Percentiles rank a stretch among this genome's conserved stretches.
These are phyloP conservation scores for Hydnomerulius pinastri DNA, from an alignment of 768 basidiomycete species.

Conservation along the genomic window DNA sequence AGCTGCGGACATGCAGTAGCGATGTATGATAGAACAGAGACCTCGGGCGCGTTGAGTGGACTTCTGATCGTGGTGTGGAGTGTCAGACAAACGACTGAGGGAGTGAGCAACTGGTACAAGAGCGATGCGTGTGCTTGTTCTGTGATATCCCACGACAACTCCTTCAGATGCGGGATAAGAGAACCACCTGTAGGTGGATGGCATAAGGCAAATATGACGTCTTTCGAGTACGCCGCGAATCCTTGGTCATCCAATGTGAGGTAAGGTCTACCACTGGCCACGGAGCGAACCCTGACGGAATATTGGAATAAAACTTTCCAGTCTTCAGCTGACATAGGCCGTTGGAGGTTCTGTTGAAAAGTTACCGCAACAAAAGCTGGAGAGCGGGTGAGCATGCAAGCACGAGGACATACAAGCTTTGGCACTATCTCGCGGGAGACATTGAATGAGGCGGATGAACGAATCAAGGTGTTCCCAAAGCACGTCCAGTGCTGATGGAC, in stretches of 20 bases:
- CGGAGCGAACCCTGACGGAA: conserved; percentile 2
- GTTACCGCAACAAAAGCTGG: too few relatives aligned
- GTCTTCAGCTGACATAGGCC: conserved; percentile 1
- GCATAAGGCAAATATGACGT: not conserved
- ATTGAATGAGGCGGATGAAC: conserved; percentile 3
- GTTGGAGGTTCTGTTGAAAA: not conserved
- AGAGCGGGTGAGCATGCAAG: not conserved
- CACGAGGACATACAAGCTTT: not conserved
- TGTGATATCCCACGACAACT: not conserved
- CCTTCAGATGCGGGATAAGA: not conserved
- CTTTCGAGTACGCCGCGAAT: not conserved
- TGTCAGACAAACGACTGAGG: not conserved
- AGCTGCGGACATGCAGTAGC: not conserved
- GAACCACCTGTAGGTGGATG: not conserved
- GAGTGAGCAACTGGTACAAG: not conserved
- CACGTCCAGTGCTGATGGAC: conserved; percentile 3
- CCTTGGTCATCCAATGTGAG: not conserved
- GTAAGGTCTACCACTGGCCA: not conserved
- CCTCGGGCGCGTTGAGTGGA: not conserved
- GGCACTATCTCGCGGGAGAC: conserved; percentile 7
- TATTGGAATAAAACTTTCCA: conserved; percentile 6
- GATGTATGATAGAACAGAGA: not conserved
- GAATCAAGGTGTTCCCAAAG: conserved; percentile 4
- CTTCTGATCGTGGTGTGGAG: not conserved
- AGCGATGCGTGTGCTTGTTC: not conserved